Conservation (phyloP, 2,329 filamentous ascomycete species). For the Neofusicoccum kwambonambiense region DNA sequence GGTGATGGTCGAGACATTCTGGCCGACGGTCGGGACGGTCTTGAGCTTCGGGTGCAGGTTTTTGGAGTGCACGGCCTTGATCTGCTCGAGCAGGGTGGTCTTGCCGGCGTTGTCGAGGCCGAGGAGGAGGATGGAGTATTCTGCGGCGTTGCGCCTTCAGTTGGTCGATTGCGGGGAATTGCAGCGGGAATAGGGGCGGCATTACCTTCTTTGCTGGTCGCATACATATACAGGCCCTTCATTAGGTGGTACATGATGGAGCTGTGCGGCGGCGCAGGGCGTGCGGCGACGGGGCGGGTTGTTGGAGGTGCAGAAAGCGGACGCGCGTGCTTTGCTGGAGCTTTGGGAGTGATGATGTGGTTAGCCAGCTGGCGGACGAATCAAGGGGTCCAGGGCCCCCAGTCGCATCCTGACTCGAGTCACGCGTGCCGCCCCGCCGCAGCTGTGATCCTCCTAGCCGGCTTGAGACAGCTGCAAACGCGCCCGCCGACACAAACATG, state of each 20-base stretch:
- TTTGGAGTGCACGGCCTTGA: slow-evolving; percentile 81
- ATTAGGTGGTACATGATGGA: slow-evolving; percentile 87
- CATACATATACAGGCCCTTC: slow-evolving; percentile 91
- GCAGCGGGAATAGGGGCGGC: slow-evolving; percentile 6
- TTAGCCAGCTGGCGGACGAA: neutral
- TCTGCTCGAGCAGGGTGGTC: slow-evolving; percentile 95
- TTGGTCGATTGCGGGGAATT: slow-evolving; percentile 1
- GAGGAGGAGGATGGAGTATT: slow-evolving; percentile 95
- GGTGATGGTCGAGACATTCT: slow-evolving; percentile 90
- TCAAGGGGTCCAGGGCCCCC: slow-evolving; percentile 2
- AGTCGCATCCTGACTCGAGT: neutral
- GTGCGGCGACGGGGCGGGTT: neutral
- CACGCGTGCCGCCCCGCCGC: slow-evolving; percentile 5
- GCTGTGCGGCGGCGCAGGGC: neutral
- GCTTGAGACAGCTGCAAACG: neutral
- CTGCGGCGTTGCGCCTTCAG: slow-evolving; percentile 44
- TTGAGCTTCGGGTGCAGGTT: slow-evolving; percentile 68
- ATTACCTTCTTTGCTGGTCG: slow-evolving; percentile 87
- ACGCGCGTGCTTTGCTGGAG: slow-evolving; percentile 7
- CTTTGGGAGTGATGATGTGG: slow-evolving; percentile 5
- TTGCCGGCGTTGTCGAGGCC: slow-evolving; percentile 98
- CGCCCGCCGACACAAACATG: neutral
- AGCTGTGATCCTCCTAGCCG: neutral
- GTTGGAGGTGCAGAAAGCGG: neutral
- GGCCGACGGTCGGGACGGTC: slow-evolving; percentile 94